Percentiles rank a stretch among this genome's conserved stretches.
These are phyloP conservation scores for Lecanicillium sp. DNA, from an alignment of 2,329 filamentous ascomycete species.

Conservation along the genomic window DNA sequence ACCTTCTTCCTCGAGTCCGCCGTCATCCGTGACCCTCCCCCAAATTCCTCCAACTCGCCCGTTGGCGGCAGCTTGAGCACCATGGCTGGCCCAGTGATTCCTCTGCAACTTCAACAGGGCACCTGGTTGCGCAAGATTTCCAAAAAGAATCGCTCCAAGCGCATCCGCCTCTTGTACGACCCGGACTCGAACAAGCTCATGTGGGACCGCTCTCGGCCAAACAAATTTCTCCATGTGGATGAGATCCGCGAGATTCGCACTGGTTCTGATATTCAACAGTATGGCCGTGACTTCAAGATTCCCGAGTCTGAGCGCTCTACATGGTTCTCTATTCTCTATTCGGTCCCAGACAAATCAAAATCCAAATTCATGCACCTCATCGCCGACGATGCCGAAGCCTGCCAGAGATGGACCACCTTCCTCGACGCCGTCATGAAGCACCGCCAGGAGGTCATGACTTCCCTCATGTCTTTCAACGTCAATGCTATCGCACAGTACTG, in stretches of 20 bases:
- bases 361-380: slow-evolving; percentile 85
- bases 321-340: slow-evolving; percentile 89
- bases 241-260: slow-evolving; percentile 87
- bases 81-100: slow-evolving; percentile 63
- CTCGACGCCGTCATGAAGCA: slow-evolving; percentile 79
- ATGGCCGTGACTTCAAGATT: slow-evolving; percentile 74
- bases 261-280: slow-evolving; percentile 77
- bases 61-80: slow-evolving; percentile 33
- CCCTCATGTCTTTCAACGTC: slow-evolving; percentile 76
- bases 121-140: slow-evolving; percentile 75
- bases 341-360: slow-evolving; percentile 68
- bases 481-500: slow-evolving; percentile 78
- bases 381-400: slow-evolving; percentile 62
- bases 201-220: slow-evolving; percentile 72
- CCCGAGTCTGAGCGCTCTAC: slow-evolving; percentile 57
- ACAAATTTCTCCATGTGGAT: slow-evolving; percentile 87
- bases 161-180: slow-evolving; percentile 65
- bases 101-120: slow-evolving; percentile 68
- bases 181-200: slow-evolving; percentile 76
- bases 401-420: slow-evolving; percentile 74
- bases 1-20: slow-evolving; percentile 31
- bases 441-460: slow-evolving; percentile 83
- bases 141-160: slow-evolving; percentile 68
- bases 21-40: slow-evolving; percentile 37
- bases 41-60: slow-evolving; percentile 38